A percentile compares a stretch with the other conserved stretches of the same genome.
Conservation (phyloP, 768 basidiomycete genomes). For the Dentipellis fragilis region DNA sequence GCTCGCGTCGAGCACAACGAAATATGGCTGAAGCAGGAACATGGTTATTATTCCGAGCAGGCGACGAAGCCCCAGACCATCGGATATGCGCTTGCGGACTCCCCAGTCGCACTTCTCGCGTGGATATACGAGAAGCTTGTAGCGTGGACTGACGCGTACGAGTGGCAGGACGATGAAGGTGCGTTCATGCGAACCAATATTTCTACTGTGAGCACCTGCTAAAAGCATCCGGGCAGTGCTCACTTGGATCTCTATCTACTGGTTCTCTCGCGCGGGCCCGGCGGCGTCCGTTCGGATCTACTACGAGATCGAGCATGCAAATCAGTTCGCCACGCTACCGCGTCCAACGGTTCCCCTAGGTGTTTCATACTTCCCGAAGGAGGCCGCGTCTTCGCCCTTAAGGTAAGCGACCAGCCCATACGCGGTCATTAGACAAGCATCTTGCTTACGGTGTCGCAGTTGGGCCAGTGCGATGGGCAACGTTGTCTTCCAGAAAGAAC, state of each 20-base stretch:
- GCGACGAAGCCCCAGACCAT: constrained; percentile 23
- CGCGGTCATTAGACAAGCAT: neutral
- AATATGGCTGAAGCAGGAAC: constrained; percentile 16
- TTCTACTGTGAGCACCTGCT: neutral
- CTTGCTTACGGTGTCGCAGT: constrained; percentile 1
- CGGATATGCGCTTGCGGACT: constrained; percentile 46
- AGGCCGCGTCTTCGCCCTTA: constrained; percentile 6
- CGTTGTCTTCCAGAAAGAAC: constrained; percentile 18
- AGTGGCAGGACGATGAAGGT: constrained; percentile 52
- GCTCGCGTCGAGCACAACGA: constrained; percentile 13
- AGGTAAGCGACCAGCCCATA: neutral
- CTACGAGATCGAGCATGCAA: constrained; percentile 16
- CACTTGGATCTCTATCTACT: constrained; percentile 27
- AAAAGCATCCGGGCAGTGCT: constrained; percentile 20
- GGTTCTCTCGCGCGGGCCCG: constrained; percentile 26
- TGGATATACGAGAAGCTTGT: constrained; percentile 29
- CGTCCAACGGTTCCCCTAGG: constrained; percentile 17
- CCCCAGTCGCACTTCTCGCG: constrained; percentile 37
- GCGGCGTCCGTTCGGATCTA: constrained; percentile 22
- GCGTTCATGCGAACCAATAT: neutral
- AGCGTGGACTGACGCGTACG: constrained; percentile 33
- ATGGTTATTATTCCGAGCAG: constrained; percentile 24
- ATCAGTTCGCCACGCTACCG: neutral
- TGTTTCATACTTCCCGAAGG: constrained; percentile 22
- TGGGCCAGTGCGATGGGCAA: constrained; percentile 16